Percentiles rank a stretch among this genome's conserved stretches.
phyloP scores from a whole-genome alignment of 2,329 filamentous ascomycete genomes.

The Drechslera avenae region DNA sequence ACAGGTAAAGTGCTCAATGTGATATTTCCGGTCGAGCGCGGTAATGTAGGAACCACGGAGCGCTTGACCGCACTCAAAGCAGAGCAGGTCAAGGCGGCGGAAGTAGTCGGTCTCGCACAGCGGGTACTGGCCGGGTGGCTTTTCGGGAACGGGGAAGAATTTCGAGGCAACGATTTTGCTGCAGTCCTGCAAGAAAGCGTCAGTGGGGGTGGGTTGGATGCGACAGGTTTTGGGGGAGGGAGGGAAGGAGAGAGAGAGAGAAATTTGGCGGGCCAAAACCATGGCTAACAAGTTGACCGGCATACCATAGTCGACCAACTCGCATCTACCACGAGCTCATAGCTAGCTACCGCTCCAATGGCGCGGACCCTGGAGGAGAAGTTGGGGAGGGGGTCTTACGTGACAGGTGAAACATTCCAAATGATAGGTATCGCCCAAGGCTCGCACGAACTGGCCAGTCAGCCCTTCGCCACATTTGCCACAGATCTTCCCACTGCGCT shows the following conservation, averaged over 20 bases:
- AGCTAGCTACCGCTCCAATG: neutral
- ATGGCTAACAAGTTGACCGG: no score
- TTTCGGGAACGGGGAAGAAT: constrained; percentile 96
- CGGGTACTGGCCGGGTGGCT: constrained; percentile 87
- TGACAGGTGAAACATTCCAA: constrained; percentile 97
- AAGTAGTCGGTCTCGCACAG: constrained; percentile 98
- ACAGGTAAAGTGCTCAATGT: constrained; percentile 98
- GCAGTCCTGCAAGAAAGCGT: constrained; percentile 71
- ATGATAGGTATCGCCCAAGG: constrained; percentile 91
- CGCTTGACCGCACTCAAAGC: constrained; percentile 88
- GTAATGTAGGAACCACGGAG: constrained; percentile 97
- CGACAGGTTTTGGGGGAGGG: no score
- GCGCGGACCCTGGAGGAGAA: neutral
- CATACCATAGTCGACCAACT: no score
- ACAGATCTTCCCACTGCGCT: constrained; percentile 54
- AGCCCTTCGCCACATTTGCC: constrained; percentile 88
- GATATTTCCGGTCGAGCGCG: constrained; percentile 92
- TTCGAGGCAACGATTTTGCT: constrained; percentile 97
- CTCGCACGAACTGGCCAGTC: constrained; percentile 94
- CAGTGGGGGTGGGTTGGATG: constrained; percentile 1
- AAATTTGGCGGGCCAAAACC: no score
- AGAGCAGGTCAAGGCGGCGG: constrained; percentile 85
- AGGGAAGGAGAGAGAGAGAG: neutral
- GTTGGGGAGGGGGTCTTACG: constrained; percentile 56
- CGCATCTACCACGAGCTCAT: no score